phyloP scores from a whole-genome alignment of 768 basidiomycete genomes.

The Hericium coralloides region DNA sequence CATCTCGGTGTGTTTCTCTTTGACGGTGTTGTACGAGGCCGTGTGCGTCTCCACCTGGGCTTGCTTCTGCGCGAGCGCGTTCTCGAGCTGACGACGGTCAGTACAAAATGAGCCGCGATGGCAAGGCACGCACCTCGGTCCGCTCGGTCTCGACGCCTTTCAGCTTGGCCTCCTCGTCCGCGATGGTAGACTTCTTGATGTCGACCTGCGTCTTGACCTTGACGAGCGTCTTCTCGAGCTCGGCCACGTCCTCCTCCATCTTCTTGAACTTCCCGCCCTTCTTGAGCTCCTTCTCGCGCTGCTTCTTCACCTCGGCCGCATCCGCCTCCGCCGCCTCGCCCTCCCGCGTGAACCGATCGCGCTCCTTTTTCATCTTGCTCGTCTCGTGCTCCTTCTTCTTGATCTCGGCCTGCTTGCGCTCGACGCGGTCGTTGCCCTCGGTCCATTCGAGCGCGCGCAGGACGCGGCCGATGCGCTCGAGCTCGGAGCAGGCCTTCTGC shows the following conservation, averaged over 20 bases:
- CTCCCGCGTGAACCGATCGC: constrained; percentile 44
- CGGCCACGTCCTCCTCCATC: constrained; percentile 71
- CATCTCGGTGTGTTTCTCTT: constrained; percentile 56
- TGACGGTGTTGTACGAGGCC: constrained; percentile 49
- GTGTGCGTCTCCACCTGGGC: constrained; percentile 47
- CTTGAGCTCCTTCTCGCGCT: constrained; percentile 78
- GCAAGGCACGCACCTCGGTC: constrained; percentile 40
- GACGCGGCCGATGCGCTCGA: constrained; percentile 76
- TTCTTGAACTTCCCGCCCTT: constrained; percentile 91
- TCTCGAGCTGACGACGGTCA: constrained; percentile 39
- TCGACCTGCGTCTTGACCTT: constrained; percentile 83
- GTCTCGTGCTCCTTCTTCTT: constrained; percentile 40
- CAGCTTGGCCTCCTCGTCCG: constrained; percentile 66
- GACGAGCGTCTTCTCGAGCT: constrained; percentile 69
- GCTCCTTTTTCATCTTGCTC: constrained; percentile 35
- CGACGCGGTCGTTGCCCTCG: constrained; percentile 42
- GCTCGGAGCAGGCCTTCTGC: constrained; percentile 81
- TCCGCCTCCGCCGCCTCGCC: constrained; percentile 60
- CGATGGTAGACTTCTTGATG: constrained; percentile 64
- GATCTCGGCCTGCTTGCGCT: constrained; percentile 49
- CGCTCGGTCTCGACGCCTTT: constrained; percentile 44
- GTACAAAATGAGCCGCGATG: not conserved
- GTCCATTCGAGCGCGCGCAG: constrained; percentile 88
- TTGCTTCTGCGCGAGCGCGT: constrained; percentile 49
- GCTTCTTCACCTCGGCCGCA: constrained; percentile 53